phyloP scores from a whole-genome alignment of 306 rosid species.

The Aeschynomene evenia region DNA sequence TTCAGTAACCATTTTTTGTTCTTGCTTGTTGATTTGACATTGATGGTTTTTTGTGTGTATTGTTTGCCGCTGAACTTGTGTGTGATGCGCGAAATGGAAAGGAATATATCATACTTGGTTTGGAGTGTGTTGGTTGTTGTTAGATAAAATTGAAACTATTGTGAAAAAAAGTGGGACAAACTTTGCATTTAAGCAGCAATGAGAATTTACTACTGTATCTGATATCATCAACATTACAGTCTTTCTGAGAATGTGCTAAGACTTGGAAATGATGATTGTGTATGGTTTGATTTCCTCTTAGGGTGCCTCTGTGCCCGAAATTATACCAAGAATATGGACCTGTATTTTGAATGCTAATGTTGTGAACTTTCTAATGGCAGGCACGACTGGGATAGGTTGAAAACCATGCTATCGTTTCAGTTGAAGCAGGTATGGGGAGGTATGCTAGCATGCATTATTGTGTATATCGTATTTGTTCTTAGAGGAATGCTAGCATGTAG shows the following conservation, averaged over 20 bases:
- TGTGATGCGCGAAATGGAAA: too few relatives aligned
- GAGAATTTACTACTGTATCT: background rate
- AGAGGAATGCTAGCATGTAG: slow-evolving; percentile 48
- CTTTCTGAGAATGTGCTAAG: background rate
- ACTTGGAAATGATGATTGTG: background rate
- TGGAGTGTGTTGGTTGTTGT: background rate
- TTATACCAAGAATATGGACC: slow-evolving; percentile 9
- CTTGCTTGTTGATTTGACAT: background rate
- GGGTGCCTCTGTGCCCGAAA: slow-evolving; percentile 12
- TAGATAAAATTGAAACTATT: background rate
- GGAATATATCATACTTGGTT: background rate
- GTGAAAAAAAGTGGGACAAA: background rate
- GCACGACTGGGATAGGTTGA: slow-evolving; percentile 90
- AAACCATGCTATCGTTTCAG: slow-evolving; percentile 78
- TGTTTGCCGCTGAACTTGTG: background rate
- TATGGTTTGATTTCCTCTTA: background rate
- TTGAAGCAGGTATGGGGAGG: slow-evolving; percentile 99
- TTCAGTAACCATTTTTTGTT: background rate
- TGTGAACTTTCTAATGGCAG: slow-evolving; percentile 41
- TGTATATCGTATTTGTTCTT: slow-evolving; percentile 13
- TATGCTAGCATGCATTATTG: slow-evolving; percentile 54
- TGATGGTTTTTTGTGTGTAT: background rate
- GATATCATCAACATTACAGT: background rate
- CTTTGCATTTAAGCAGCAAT: background rate
- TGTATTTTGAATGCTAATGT: slow-evolving; percentile 18